Conservation (phyloP, 345 rosid genomes). For the Populus deltoides region DNA sequence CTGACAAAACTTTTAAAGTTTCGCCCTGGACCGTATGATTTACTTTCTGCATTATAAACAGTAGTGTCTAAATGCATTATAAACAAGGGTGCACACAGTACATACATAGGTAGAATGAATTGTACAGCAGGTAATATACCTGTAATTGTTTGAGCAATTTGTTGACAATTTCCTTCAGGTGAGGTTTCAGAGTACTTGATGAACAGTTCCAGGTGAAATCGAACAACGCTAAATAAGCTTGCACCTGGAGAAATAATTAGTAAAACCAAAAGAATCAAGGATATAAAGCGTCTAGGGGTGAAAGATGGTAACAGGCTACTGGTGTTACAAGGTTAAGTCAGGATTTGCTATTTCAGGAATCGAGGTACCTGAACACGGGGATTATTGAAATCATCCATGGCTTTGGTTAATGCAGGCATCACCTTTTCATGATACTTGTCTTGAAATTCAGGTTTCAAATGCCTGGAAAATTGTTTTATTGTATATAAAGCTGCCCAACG, state of each 20-base stretch:
- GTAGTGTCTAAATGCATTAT: background rate
- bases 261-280: background rate
- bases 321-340: background rate
- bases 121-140: background rate
- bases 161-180: slow-evolving; percentile 3
- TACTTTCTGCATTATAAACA: slow-evolving; percentile 3
- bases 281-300: background rate
- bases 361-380: slow-evolving; percentile 3
- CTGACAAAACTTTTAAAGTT: background rate
- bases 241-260: background rate
- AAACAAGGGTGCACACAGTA: background rate
- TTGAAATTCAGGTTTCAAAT: slow-evolving; percentile 3
- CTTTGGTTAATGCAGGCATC: slow-evolving; percentile 5
- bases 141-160: slow-evolving; percentile 3
- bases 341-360: background rate
- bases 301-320: background rate
- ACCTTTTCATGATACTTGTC: background rate
- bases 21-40: background rate
- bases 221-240: background rate
- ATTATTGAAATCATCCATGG: slow-evolving; percentile 2
- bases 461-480: background rate
- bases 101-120: background rate
- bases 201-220: slow-evolving; percentile 6
- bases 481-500: slow-evolving; percentile 2
- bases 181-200: background rate